Evolutionary conservation across 169 alveolate genomes (phyloP), one percentile per base, ranked within the genome.

Genomic region (Toxoplasma gondii): DNA sequence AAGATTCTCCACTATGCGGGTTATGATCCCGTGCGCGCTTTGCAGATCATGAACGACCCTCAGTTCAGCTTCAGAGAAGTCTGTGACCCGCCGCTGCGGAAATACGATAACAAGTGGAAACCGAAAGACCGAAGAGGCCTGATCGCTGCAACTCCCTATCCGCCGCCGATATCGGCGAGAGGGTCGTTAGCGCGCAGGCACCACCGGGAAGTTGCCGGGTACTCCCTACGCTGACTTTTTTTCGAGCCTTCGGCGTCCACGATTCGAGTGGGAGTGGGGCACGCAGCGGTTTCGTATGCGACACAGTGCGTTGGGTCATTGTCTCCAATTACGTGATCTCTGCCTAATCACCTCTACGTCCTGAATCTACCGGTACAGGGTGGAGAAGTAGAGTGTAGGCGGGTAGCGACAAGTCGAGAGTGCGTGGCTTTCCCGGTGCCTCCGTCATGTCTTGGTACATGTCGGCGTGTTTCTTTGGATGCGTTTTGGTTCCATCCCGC

Each of bases 101-200:
- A 96, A 41, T 97, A 97, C 49, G 98, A 97, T 83, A 97, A 97
- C 96, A 97, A 97, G 93, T 97, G 98, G 98, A 96, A 97, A 92
- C 98, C 98, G 4, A 96, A 97, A 87, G 98, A 97, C 88, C 94
- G 98, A 36, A 88, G 98, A 49, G 98, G 98, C 9, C 97, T 95
- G 94, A 96, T 96, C 87, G 96, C 98, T 10, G 88, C 93, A 24
- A 91, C 94, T 1, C 96, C 96, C 45, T 94, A 91, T 58, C 96
- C 96, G n/a, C 94, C 96, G 22, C 94, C 93, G 24, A 91, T 90
- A 10, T 87, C 88, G 43, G 88, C 78, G 12, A 70, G 94, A 69
- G 93, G 96, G 38, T 91, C 78, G 58, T 69, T 91, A 27, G 88
- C 96, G 34, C 53, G 96, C 36, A 44, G 96, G 41, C 95, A 93